These are phyloP conservation scores for Phialemoniopsis sp. DNA, from an alignment of 2,329 filamentous ascomycete species.

Conservation along the genomic window DNA sequence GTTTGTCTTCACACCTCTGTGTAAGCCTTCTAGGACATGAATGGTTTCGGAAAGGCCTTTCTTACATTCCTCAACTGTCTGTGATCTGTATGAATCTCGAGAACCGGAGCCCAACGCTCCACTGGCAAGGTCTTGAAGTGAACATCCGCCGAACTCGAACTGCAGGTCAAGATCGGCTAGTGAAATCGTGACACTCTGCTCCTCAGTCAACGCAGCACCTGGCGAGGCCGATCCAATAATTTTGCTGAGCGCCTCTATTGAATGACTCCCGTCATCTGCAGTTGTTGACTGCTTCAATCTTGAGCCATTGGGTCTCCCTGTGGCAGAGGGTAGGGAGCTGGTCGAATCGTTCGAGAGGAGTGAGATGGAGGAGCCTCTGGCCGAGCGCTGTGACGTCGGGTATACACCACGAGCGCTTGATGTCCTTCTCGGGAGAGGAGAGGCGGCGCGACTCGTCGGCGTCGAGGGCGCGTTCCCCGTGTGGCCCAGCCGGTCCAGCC, in stretches of 20 bases:
- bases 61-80: slow-evolving; percentile 69
- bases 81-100: slow-evolving; percentile 40
- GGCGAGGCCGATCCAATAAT: slow-evolving; percentile 28
- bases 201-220: slow-evolving; percentile 7
- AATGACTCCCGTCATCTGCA: slow-evolving; percentile 56
- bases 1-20: slow-evolving; percentile 53
- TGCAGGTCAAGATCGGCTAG: slow-evolving; percentile 57
- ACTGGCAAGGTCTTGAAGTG: slow-evolving; percentile 66
- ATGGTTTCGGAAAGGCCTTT: not conserved
- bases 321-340: slow-evolving; percentile 65
- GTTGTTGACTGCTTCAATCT: slow-evolving; percentile 56
- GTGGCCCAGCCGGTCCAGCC: slow-evolving; percentile 81
- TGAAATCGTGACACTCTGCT: slow-evolving; percentile 21
- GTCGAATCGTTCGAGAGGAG: slow-evolving; percentile 75
- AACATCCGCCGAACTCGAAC: slow-evolving; percentile 75
- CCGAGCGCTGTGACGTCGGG: slow-evolving; percentile 63
- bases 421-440: slow-evolving; percentile 64
- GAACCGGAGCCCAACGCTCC: slow-evolving; percentile 19
- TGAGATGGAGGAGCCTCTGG: slow-evolving; percentile 74
- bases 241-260: slow-evolving; percentile 62
- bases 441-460: slow-evolving; percentile 62
- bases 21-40: slow-evolving; percentile 10
- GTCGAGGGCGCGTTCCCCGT: slow-evolving; percentile 50
- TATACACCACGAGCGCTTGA: slow-evolving; percentile 67
- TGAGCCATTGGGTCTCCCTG: slow-evolving; percentile 64